phyloP scores from a whole-genome alignment of 2,329 filamentous ascomycete genomes.

The Myriosclerotinia scirpicola region DNA sequence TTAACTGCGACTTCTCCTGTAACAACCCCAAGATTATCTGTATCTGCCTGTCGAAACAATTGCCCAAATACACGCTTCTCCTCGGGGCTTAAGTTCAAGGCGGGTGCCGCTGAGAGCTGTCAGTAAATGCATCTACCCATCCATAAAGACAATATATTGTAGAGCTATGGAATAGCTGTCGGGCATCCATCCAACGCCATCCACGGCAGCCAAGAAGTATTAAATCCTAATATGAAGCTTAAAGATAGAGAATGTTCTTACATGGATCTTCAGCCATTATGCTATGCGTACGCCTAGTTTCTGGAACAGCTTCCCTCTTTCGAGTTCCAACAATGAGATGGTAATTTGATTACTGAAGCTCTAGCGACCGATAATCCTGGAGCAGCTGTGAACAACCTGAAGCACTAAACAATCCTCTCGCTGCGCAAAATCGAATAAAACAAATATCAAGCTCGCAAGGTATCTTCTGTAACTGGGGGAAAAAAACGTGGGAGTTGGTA shows the following conservation, averaged over 20 bases:
- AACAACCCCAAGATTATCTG: constrained; percentile 86
- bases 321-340: not conserved
- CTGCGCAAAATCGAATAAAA: not conserved
- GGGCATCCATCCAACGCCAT: not conserved
- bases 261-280: constrained; percentile 41
- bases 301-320: constrained; percentile 24
- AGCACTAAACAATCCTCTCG: not conserved
- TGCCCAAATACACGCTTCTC: constrained; percentile 94
- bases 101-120: constrained; percentile 53
- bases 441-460: not conserved
- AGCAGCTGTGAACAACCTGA: constrained; percentile 4
- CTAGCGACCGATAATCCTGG: not conserved
- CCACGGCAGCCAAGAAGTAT: not conserved
- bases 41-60: constrained; percentile 90
- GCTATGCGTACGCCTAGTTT: constrained; percentile 9
- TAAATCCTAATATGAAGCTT: not conserved
- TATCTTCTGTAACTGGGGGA: not conserved
- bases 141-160: not conserved
- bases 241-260: constrained; percentile 61
- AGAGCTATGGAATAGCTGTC: constrained; percentile 6
- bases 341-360: constrained; percentile 6
- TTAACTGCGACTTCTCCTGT: constrained; percentile 95
- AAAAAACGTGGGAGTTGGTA: not conserved
- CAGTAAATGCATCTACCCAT: constrained; percentile 24
- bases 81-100: constrained; percentile 82